phyloP scores from a whole-genome alignment of 2,329 filamentous ascomycete genomes.

The Penicillium janthinellum region DNA sequence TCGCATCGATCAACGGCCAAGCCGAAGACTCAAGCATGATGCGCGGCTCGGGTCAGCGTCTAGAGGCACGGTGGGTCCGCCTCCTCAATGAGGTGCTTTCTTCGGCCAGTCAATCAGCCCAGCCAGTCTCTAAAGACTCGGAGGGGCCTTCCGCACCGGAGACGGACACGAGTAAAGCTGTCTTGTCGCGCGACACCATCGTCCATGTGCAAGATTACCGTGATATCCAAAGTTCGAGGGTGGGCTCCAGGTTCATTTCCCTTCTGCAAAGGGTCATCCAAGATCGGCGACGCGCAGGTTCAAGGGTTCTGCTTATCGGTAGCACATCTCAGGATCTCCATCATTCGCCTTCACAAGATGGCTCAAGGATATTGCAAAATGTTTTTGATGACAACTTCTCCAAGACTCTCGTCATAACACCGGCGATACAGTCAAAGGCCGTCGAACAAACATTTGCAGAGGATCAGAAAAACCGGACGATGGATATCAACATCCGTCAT shows the following conservation, averaged over 20 bases:
- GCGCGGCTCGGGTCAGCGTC: constrained; percentile 22
- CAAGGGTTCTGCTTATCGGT: constrained; percentile 76
- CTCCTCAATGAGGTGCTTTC: constrained; percentile 41
- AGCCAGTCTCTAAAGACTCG: constrained; percentile 7
- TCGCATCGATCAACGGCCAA: constrained; percentile 36
- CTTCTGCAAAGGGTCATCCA: constrained; percentile 73
- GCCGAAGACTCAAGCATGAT: constrained; percentile 25
- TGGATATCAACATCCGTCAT: constrained; percentile 65
- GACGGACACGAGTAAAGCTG: constrained; percentile 13
- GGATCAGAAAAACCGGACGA: constrained; percentile 52
- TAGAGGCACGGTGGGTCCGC: constrained; percentile 37
- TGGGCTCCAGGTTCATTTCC: constrained; percentile 69
- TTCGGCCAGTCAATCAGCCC: constrained; percentile 20
- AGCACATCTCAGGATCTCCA: constrained; percentile 62
- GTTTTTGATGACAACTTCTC: constrained; percentile 51
- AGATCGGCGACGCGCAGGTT: constrained; percentile 69
- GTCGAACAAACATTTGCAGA: constrained; percentile 47
- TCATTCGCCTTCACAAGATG: constrained; percentile 45
- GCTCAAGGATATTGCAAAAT: constrained; percentile 51
- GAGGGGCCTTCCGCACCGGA: constrained; percentile 11
- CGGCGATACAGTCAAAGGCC: constrained; percentile 44
- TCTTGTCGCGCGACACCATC: constrained; percentile 56
- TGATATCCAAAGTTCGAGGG: constrained; percentile 69
- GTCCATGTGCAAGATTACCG: constrained; percentile 80
- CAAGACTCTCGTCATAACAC: constrained; percentile 57